These are phyloP conservation scores for Pichia insulana DNA, from an alignment of 805 yeast species.

Conservation along the genomic window DNA sequence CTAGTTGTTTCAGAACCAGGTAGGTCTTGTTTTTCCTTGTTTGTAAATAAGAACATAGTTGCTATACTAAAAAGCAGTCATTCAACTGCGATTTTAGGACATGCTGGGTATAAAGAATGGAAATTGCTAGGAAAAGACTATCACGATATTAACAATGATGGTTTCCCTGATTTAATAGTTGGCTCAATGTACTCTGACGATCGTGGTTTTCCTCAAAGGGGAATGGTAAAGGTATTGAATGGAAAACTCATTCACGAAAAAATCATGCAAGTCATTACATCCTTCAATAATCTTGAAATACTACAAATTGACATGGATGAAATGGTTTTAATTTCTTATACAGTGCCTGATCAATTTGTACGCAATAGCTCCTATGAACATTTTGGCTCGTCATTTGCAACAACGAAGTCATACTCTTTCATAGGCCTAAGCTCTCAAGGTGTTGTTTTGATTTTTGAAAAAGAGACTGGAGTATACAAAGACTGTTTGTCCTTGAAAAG, in stretches of 20 bases:
- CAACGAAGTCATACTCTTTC: slow-evolving; percentile 21
- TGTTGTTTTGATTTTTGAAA: slow-evolving; percentile 30
- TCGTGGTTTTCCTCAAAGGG: slow-evolving; percentile 8
- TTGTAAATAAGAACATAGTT: slow-evolving; percentile 11
- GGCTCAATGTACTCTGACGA: slow-evolving; percentile 33
- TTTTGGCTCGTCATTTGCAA: slow-evolving; percentile 31
- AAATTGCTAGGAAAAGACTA: slow-evolving; percentile 28
- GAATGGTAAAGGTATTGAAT: slow-evolving; percentile 12
- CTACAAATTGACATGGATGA: slow-evolving; percentile 3
- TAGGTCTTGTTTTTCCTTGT: slow-evolving; percentile 33
- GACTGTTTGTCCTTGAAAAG: neutral
- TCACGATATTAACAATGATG: slow-evolving; percentile 30
- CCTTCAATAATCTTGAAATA: neutral
- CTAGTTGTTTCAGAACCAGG: slow-evolving; percentile 49
- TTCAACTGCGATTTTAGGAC: slow-evolving; percentile 29
- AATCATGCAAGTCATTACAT: neutral
- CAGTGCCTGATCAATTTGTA: slow-evolving; percentile 15
- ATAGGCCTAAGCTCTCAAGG: slow-evolving; percentile 34
- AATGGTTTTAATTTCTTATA: slow-evolving; percentile 3
- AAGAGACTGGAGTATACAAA: slow-evolving; percentile 1
- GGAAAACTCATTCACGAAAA: slow-evolving; percentile 11
- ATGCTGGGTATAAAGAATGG: slow-evolving; percentile 34
- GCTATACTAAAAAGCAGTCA: slow-evolving; percentile 16
- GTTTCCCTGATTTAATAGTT: slow-evolving; percentile 34
- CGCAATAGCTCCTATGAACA: slow-evolving; percentile 30